Conservation (phyloP, 768 basidiomycete species). For the Macrolepiota albuminosa region DNA sequence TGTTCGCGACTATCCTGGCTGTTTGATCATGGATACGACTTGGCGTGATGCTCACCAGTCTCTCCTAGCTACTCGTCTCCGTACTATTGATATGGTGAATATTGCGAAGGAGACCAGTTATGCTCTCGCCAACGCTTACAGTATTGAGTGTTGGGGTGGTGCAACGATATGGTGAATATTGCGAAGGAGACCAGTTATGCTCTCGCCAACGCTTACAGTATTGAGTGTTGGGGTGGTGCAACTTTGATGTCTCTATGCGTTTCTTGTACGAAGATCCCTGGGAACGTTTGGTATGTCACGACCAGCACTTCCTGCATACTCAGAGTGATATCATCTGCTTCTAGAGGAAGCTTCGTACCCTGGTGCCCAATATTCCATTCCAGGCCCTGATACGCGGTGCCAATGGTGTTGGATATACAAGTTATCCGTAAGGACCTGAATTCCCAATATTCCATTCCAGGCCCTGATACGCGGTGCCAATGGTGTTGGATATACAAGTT, state of each 20-base stretch:
- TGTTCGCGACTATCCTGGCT: conserved; percentile 92
- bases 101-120: conserved; percentile 97
- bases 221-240: conserved; percentile 99
- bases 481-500: conserved; percentile 97
- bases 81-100: conserved; percentile 96
- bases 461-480: conserved; percentile 98
- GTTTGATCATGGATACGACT: conserved; percentile 96
- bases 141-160: conserved; percentile 98
- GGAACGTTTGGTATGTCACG: conserved; percentile 81
- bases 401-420: conserved; percentile 98
- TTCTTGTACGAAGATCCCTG: conserved; percentile 99
- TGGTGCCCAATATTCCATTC: conserved; percentile 98
- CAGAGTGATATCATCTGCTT: conserved; percentile 14
- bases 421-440: conserved; percentile 73
- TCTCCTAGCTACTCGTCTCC: conserved; percentile 90
- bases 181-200: conserved; percentile 97
- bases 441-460: conserved; percentile 95
- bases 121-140: conserved; percentile 93
- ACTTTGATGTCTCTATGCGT: conserved; percentile 98
- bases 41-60: conserved; percentile 99
- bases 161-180: conserved; percentile 99
- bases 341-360: conserved; percentile 84
- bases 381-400: conserved; percentile 98
- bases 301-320: not conserved
- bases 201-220: conserved; percentile 89